Conservation (phyloP, 441 rosid genomes). For the Erodium trifolium region DNA sequence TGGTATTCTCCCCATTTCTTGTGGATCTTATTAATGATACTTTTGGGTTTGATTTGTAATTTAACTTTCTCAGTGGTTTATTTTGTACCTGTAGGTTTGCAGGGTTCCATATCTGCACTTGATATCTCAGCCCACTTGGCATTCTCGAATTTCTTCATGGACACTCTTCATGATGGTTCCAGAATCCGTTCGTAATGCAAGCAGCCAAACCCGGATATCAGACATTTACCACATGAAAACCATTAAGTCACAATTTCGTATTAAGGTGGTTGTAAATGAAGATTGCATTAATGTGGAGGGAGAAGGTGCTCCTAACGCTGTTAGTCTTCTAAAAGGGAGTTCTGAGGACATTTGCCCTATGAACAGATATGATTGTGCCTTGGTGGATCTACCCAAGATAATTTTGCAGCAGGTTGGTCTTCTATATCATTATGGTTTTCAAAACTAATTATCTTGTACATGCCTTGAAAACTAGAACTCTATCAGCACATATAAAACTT, state of each 20-base stretch:
- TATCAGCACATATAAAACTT: not conserved
- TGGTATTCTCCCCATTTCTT: conserved; percentile 41
- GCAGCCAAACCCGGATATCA: conserved; percentile 29
- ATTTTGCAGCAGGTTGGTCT: conserved; percentile 76
- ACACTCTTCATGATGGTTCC: conserved; percentile 73
- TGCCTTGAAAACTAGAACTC: not conserved
- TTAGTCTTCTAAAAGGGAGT: conserved; percentile 58
- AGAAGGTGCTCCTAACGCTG: conserved; percentile 82
- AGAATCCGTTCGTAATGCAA: conserved; percentile 54
- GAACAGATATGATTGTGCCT: conserved; percentile 75
- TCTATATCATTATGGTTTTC: conserved; percentile 6
- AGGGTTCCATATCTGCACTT: conserved; percentile 81
- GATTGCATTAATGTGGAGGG: conserved; percentile 70
- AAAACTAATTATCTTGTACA: not conserved
- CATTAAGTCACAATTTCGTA: conserved; percentile 63
- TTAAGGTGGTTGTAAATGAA: conserved; percentile 67
- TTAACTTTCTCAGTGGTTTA: conserved; percentile 10
- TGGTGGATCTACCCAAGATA: conserved; percentile 64
- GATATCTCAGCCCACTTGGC: conserved; percentile 90
- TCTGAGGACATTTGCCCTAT: conserved; percentile 53
- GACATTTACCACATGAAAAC: conserved; percentile 37
- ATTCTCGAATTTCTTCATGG: conserved; percentile 88
- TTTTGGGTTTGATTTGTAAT: conserved; percentile 8
- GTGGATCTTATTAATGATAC: conserved; percentile 2
- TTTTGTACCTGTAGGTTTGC: conserved; percentile 41